A percentile compares a stretch with the other conserved stretches of the same genome.
phyloP scores from a whole-genome alignment of 805 yeast species.

The Yamadazyma nakazawae region DNA sequence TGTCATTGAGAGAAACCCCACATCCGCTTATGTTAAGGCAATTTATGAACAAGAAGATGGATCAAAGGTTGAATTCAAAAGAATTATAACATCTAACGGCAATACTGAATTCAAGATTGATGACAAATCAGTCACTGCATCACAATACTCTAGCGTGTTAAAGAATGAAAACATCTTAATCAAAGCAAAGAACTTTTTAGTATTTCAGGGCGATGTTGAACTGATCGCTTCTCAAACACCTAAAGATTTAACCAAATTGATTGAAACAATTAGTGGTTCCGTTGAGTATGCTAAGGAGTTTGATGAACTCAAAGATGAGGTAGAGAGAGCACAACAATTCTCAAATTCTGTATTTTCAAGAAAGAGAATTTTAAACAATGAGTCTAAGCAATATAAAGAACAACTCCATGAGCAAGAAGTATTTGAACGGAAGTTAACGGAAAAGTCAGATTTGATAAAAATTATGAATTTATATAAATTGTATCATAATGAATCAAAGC shows the following conservation, averaged over 20 bases:
- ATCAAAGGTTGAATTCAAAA: constrained; percentile 54
- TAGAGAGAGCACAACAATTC: constrained; percentile 60
- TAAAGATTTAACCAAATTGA: constrained; percentile 61
- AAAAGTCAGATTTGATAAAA: constrained; percentile 46
- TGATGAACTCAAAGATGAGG: constrained; percentile 58
- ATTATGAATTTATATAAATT: constrained; percentile 59
- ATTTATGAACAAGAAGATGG: constrained; percentile 65
- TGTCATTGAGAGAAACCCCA: constrained; percentile 25
- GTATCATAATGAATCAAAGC: constrained; percentile 52
- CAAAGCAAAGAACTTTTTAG: constrained; percentile 87
- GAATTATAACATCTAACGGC: constrained; percentile 59
- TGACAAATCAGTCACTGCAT: constrained; percentile 55
- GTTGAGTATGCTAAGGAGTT: constrained; percentile 63
- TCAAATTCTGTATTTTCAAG: constrained; percentile 64
- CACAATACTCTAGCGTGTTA: constrained; percentile 62
- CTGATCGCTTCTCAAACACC: constrained; percentile 87
- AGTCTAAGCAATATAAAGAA: constrained; percentile 71
- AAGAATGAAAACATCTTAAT: constrained; percentile 78
- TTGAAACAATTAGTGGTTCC: constrained; percentile 86
- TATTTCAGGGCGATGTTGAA: constrained; percentile 96
- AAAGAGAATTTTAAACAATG: constrained; percentile 68
- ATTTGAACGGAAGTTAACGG: constrained; percentile 53
- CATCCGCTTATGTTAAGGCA: constrained; percentile 72
- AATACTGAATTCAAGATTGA: constrained; percentile 67
- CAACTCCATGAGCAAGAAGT: constrained; percentile 70